Evolutionary conservation across 2,329 filamentous ascomycete genomes (phyloP).

Genomic region (Pseudocercospora ulei): DNA sequence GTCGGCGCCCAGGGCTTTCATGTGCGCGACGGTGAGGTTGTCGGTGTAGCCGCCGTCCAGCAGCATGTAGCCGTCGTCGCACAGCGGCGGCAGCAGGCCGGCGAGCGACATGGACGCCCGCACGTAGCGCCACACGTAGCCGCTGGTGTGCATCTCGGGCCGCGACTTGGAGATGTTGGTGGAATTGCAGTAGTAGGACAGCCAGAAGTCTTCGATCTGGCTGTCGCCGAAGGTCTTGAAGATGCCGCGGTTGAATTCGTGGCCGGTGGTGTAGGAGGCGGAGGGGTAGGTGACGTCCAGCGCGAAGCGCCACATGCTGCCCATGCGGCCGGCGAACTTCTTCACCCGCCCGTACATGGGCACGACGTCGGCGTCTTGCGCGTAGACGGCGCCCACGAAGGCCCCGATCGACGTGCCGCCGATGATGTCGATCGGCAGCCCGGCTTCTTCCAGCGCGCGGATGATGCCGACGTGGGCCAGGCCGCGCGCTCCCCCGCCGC

Average conservation of each 20-base stretch:
- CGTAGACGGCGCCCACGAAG: conserved; percentile 91
- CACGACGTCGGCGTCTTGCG: conserved; percentile 89
- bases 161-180: conserved; percentile 96
- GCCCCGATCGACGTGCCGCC: conserved; percentile 94
- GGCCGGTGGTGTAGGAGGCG: conserved; percentile 91
- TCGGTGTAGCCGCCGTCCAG: conserved; percentile 95
- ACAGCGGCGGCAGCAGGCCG: conserved; percentile 82
- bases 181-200: conserved; percentile 98
- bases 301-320: conserved; percentile 96
- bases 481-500: conserved; percentile 83
- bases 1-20: conserved; percentile 88
- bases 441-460: conserved; percentile 85
- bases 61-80: conserved; percentile 93
- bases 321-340: conserved; percentile 98
- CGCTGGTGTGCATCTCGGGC: conserved; percentile 85
- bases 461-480: conserved; percentile 92
- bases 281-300: conserved; percentile 93
- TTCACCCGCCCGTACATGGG: conserved; percentile 95
- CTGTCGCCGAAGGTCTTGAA: conserved; percentile 97
- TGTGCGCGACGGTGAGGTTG: conserved; percentile 91
- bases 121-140: conserved; percentile 96
- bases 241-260: conserved; percentile 97
- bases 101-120: conserved; percentile 94
- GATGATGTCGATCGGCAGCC: conserved; percentile 89
- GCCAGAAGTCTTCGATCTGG: conserved; percentile 98